phyloP scores from a whole-genome alignment of 2,329 filamentous ascomycete species.

The Hypoxylon sp. region DNA sequence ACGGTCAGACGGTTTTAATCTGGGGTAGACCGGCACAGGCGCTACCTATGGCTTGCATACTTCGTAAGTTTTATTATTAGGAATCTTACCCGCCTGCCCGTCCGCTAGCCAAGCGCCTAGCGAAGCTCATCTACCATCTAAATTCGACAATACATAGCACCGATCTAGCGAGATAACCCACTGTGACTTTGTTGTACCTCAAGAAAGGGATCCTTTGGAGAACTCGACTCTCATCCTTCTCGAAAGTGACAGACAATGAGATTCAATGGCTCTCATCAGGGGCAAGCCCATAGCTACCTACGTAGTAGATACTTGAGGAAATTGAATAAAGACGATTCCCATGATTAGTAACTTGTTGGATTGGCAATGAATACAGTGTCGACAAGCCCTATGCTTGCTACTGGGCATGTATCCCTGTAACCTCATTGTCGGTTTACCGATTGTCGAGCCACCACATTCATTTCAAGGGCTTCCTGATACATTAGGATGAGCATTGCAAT shows the following conservation, averaged over 20 bases:
- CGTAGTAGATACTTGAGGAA: not conserved
- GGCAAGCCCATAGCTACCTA: no score
- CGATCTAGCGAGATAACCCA: slow-evolving; percentile 36
- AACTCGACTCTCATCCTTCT: slow-evolving; percentile 9
- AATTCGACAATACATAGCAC: slow-evolving; percentile 26
- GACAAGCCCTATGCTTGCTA: no score
- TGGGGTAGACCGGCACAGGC: slow-evolving; percentile 21
- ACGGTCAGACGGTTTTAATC: slow-evolving; percentile 15
- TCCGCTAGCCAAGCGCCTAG: slow-evolving; percentile 18
- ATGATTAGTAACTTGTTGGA: slow-evolving; percentile 3
- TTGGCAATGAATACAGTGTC: slow-evolving; percentile 5
- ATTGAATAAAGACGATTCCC: slow-evolving; percentile 8
- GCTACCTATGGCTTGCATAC: slow-evolving; percentile 25
- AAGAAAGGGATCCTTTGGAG: slow-evolving; percentile 13
- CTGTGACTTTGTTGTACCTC: no score
- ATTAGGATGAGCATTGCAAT: slow-evolving; percentile 14
- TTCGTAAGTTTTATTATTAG: slow-evolving; percentile 29
- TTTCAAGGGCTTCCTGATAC: slow-evolving; percentile 1
- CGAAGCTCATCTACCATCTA: slow-evolving; percentile 11
- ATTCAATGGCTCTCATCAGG: slow-evolving; percentile 2
- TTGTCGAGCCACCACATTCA: slow-evolving; percentile 16
- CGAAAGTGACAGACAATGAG: slow-evolving; percentile 11
- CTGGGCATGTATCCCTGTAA: slow-evolving; percentile 1
- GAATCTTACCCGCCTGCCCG: slow-evolving; percentile 14
- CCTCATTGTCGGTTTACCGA: slow-evolving; percentile 18